Evolutionary conservation across 2,329 filamentous ascomycete species (phyloP), one percentile per base, ranked within the genome.

Genomic region (Nigrospora sphaerica): DNA sequence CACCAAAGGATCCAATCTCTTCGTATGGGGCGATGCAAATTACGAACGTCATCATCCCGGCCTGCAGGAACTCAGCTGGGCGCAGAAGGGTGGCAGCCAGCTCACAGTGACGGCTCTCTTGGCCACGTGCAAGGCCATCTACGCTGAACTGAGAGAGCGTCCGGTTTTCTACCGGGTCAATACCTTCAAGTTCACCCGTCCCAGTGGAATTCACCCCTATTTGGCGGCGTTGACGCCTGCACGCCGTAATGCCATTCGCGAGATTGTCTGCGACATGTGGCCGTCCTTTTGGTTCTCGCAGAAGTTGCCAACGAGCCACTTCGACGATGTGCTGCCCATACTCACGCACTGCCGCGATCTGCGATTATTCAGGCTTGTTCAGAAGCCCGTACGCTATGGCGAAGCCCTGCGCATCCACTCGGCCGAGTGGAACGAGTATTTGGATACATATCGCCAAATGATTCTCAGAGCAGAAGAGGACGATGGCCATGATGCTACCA

Each of bases 131-230:
- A 32, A 35, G 31, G 39, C 45, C 16, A 46, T 49, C n/a, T 39
- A 49, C 35, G 41, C 39, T 7, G 47, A 49, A 19, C 41, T 49
- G 32, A 46, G 39, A n/a, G 32, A 17, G 4, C 32, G 33, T 19
- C 47, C 47, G 2, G 45, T 46, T n/a, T 49, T 49, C 36, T 46
- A 49, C 28, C 35, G 44, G 28, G 44, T 49, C n/a, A 49, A 49
- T n/a, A 34, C 32, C 14, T 49, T 49, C 36, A 23, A 42, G 17
- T 46, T 49, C 6, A 19, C 16, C 4, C 17, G 23, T 11, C n/a
- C 40, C 12, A 17, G 33, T 16, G 43, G 34, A 7, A 35, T 49
- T 11, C 32, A 42, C 11, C 16, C 32, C 18, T 49, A 39, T 28
- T 36, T 49, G 12, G 47, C 44, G 9, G 47, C 47, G 18, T 23